phyloP scores from a whole-genome alignment of 139 green algal species.

The Picochlorum sp. region DNA sequence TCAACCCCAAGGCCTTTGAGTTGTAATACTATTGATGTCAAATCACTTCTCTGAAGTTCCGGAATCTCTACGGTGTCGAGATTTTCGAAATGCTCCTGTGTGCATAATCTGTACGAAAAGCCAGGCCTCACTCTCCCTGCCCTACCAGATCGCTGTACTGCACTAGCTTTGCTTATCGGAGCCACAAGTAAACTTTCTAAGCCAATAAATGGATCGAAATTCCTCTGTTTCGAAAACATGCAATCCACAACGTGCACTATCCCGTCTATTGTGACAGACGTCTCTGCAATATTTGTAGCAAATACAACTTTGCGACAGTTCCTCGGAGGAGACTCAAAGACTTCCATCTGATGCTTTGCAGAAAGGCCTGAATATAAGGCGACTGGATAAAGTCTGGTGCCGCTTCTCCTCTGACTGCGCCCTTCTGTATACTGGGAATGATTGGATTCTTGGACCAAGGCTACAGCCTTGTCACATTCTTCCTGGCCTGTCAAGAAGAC shows the following conservation, averaged over 20 bases:
- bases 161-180: slow-evolving; percentile 65
- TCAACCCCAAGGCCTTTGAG: slow-evolving; percentile 84
- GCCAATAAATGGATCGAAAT: slow-evolving; percentile 92
- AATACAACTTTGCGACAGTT: slow-evolving; percentile 74
- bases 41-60: slow-evolving; percentile 96
- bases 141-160: slow-evolving; percentile 78
- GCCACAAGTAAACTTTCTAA: slow-evolving; percentile 78
- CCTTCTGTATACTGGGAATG: slow-evolving; percentile 17
- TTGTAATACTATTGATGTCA: slow-evolving; percentile 66
- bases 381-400: slow-evolving; percentile 29
- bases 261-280: slow-evolving; percentile 73
- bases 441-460: slow-evolving; percentile 59
- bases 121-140: slow-evolving; percentile 77
- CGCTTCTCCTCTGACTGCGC: slow-evolving; percentile 7
- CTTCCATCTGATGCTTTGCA: slow-evolving; percentile 47
- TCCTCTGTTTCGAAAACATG: slow-evolving; percentile 71
- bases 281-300: slow-evolving; percentile 89
- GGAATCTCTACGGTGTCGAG: slow-evolving; percentile 46
- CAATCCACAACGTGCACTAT: slow-evolving; percentile 82
- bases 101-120: slow-evolving; percentile 79
- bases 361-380: slow-evolving; percentile 73
- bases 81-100: slow-evolving; percentile 49
- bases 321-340: slow-evolving; percentile 54
- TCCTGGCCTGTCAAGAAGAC: slow-evolving; percentile 82
- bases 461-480: slow-evolving; percentile 50